Evolutionary conservation across 2,329 filamentous ascomycete species (phyloP).

Genomic region (Pseudocercospora fuligena): DNA sequence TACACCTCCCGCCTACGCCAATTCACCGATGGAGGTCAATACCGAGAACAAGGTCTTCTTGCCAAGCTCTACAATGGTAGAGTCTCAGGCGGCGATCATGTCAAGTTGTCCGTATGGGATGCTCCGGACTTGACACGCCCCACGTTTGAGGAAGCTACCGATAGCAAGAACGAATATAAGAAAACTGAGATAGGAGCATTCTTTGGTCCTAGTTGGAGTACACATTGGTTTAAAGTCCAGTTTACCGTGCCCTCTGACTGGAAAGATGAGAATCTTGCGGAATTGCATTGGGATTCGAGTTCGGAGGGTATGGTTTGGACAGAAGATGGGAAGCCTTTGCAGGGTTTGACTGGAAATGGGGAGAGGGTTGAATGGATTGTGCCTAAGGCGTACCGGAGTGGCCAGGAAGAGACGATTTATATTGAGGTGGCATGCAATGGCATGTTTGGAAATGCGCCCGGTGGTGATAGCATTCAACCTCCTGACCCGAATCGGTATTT

Average conservation of each 20-base stretch:
- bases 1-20: slow-evolving; percentile 82
- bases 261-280: slow-evolving; percentile 76
- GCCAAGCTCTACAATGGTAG: slow-evolving; percentile 75
- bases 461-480: slow-evolving; percentile 85
- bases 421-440: slow-evolving; percentile 98
- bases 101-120: slow-evolving; percentile 71
- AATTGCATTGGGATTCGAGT: slow-evolving; percentile 94
- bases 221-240: slow-evolving; percentile 92
- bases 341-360: slow-evolving; percentile 87
- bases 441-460: slow-evolving; percentile 93
- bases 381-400: slow-evolving; percentile 79
- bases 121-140: slow-evolving; percentile 80
- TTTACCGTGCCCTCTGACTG: slow-evolving; percentile 78
- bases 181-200: slow-evolving; percentile 74
- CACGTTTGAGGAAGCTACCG: slow-evolving; percentile 80
- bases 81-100: slow-evolving; percentile 71
- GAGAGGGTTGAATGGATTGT: slow-evolving; percentile 92
- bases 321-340: slow-evolving; percentile 83
- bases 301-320: slow-evolving; percentile 96
- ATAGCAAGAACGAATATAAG: slow-evolving; percentile 68
- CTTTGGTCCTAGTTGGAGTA: slow-evolving; percentile 96
- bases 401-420: slow-evolving; percentile 86
- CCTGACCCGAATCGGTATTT: slow-evolving; percentile 85
- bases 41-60: slow-evolving; percentile 43
- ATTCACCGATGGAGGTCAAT: slow-evolving; percentile 78